Percentiles rank a stretch among this genome's conserved stretches.
These are phyloP conservation scores for Rhodotorula sp. DNA, from an alignment of 1,284 basidiomycete genomes.

Conservation along the genomic window DNA sequence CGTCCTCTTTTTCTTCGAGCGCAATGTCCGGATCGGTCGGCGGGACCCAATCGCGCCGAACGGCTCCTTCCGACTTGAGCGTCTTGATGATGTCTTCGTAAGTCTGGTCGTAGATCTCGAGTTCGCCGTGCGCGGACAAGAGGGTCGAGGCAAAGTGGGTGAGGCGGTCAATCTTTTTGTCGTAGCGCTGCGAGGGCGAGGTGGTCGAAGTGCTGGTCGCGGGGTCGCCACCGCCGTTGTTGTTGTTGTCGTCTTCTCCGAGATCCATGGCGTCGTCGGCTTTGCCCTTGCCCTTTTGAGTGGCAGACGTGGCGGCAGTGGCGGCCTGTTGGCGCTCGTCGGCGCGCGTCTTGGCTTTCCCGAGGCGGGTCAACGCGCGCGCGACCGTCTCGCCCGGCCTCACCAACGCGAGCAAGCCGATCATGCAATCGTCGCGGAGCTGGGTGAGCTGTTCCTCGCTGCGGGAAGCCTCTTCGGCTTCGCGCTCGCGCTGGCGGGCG, in stretches of 20 bases:
- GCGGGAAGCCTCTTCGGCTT: conserved; percentile 56
- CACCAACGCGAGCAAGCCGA: conserved; percentile 66
- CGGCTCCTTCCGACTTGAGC: conserved; percentile 66
- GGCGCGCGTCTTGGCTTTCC: conserved; percentile 66
- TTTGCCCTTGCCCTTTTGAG: conserved; percentile 48
- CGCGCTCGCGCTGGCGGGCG: conserved; percentile 66
- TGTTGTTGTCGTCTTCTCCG: not conserved
- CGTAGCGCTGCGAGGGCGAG: conserved; percentile 19
- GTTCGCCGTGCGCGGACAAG: conserved; percentile 70
- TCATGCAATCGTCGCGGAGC: conserved; percentile 57
- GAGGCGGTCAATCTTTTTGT: conserved; percentile 65
- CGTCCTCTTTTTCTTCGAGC: conserved; percentile 19
- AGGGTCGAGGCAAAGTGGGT: conserved; percentile 77
- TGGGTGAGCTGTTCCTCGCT: conserved; percentile 50
- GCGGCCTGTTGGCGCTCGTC: conserved; percentile 63
- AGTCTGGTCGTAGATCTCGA: conserved; percentile 75
- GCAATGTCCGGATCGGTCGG: conserved; percentile 60
- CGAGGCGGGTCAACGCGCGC: conserved; percentile 82
- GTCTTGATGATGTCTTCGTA: conserved; percentile 76
- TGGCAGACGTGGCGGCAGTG: conserved; percentile 46
- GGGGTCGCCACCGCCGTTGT: not conserved
- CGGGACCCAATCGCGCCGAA: conserved; percentile 67
- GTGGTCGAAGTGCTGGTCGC: not conserved
- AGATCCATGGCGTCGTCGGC: not conserved
- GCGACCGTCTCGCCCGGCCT: conserved; percentile 87